Base-by-base conservation (phyloP, 2,329 filamentous ascomycete species). In the Amesomyces nigricolor region DNA sequence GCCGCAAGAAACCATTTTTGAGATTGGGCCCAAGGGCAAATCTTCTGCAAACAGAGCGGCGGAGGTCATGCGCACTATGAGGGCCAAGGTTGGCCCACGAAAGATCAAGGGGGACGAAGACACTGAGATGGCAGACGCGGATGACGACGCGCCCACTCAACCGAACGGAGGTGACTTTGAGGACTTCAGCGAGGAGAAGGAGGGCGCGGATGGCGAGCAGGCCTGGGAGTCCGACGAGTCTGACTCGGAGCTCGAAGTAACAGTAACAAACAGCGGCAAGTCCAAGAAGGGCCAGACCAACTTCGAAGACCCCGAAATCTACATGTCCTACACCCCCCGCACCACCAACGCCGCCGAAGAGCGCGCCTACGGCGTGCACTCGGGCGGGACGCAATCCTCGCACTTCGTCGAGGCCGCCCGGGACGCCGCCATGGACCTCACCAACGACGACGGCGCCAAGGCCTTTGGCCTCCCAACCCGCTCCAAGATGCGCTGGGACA, bases 1-100 rank as follows among this genome's bases (percentile, higher is more conserved):
- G 63, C 94, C 95, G 0, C 79, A 86, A 43, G 94, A 99, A 71
- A 97, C 92, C 0, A 89, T 99, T n/a, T 99, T 99, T 64, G 94
- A 99, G 71, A 86, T 96, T 60, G 88, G 88, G 6, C 61, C 65
- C 11, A 83, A 86, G 63, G 81, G 85, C 58, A 87, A 88, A 61
- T 78, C 72, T 2, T 78, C 76, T 2, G 77, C 76, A 38, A 77
- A 73, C 47, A 84, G 87, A 66, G 86, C 87, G 6, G 87, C 86
- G 2, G 86, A 90, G 58, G 76, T 92, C 32, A 89, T 94, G 82
- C 85, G 83, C 64, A 80, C 84, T 47, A 79, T 87, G 66, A 81
- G 86, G 65, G 81, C 81, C 68, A 86, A 79, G 68, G 90, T 87
- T 57, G 86, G 79, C 52, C 85, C 78, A 45, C 83, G 74, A 68